Evolutionary conservation across 352 stramenopile genomes (phyloP), one percentile per base, ranked within the genome.

Genomic region (Phytophthora ramorum): DNA sequence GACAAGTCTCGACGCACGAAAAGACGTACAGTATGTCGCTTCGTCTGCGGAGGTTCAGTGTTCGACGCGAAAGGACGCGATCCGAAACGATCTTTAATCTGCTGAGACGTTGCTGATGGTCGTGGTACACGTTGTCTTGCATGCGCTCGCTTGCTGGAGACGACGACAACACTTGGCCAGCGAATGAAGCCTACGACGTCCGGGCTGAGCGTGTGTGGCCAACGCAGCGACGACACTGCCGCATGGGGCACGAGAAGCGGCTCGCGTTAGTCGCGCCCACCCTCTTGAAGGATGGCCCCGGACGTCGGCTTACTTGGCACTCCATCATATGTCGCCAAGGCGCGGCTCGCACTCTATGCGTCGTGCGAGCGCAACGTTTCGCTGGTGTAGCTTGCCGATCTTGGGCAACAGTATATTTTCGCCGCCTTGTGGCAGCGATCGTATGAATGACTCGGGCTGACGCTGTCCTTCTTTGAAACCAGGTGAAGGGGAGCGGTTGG

Each of bases 391-490:
- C 28, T 9, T 43, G 37, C 35, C n/a, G 14, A n/a, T 40, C 0
- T 0, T n/a, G 34, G 38, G n/a, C 38, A 44, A 20, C 3, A 14
- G n/a, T 44, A 12, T 20, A 43, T 9, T 19, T 20, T 44, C 16
- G 41, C 41, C 35, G 35, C 35, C 35, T 41, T 41, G 16, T 47
- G 41, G n/a, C 19, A 14, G 55, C 48, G 46, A 73, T 68, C 57
- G 43, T 45, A 62, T 71, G 56, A 67, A 50, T 54, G 38, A 47
- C 19, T 41, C 38, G 30, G 14, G 35, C 13, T 44, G 37, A 4
- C 37, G 12, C n/a, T 44, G 41, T 40, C 37, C 37, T 71, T 71
- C 61, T 52, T 58, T 71, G 43, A 58, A 71, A 67, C 48, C 60
- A 67, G 58, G 58, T 63, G 59, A 63, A 66, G 16, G 46, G 35